Percentiles rank a stretch among this genome's conserved stretches.
Conservation (phyloP, 2,329 filamentous ascomycete genomes). For the Aspergillus neoniger region DNA sequence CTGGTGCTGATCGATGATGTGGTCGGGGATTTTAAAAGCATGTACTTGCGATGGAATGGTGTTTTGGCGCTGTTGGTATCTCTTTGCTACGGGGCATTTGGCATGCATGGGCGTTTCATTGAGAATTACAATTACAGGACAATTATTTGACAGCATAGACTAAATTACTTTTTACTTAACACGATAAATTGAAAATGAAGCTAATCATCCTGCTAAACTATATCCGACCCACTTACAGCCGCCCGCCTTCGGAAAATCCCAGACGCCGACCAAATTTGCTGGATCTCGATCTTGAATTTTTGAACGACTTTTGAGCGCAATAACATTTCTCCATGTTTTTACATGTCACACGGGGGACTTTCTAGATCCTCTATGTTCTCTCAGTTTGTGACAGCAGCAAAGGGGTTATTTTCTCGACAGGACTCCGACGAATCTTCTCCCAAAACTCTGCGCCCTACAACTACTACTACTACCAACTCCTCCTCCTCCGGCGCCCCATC, state of each 20-base stretch:
- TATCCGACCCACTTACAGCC: constrained; percentile 1
- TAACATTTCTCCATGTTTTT: constrained; percentile 21
- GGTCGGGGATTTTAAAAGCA: neutral
- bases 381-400: constrained; percentile 44
- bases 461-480: constrained; percentile 3
- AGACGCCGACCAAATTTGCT: constrained; percentile 2
- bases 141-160: neutral
- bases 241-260: constrained; percentile 19
- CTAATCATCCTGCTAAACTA: too few relatives aligned
- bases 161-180: neutral
- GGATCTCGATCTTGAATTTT: neutral
- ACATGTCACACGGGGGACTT: constrained; percentile 2
- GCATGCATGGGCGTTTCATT: neutral
- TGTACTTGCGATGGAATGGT: neutral
- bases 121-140: neutral
- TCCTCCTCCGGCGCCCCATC: constrained; percentile 7
- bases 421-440: constrained; percentile 26
- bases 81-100: neutral
- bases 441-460: constrained; percentile 8
- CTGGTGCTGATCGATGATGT: neutral
- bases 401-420: constrained; percentile 42
- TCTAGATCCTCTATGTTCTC: constrained; percentile 42
- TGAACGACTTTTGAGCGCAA: constrained; percentile 15
- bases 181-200: too few relatives aligned
- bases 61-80: neutral